Conservation (phyloP, 371 early-diverging fungal genomes). For the Mucor mucedo region DNA sequence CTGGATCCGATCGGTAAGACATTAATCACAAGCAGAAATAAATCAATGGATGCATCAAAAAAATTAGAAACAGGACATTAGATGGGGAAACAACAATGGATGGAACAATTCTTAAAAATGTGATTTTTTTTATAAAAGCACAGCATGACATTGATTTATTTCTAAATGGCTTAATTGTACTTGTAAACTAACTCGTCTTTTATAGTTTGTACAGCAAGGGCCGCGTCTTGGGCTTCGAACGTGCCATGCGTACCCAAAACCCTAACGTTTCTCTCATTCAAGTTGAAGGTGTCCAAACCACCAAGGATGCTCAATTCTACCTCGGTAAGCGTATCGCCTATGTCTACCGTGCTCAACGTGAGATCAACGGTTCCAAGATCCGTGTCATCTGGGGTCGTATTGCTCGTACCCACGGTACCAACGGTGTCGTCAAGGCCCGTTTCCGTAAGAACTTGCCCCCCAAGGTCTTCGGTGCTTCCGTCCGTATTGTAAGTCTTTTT, state of each 20-base stretch:
- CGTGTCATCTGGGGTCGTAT: constrained; percentile 98
- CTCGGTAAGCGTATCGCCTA: constrained; percentile 88
- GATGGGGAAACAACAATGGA: neutral
- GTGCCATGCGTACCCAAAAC: constrained; percentile 90
- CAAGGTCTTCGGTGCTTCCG: constrained; percentile 88
- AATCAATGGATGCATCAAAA: constrained; percentile 8
- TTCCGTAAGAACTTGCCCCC: constrained; percentile 97
- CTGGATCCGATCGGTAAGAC: constrained; percentile 34
- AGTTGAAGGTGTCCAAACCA: constrained; percentile 91
- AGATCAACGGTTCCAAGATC: constrained; percentile 90
- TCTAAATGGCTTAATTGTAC: too few species aligned
- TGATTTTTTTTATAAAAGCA: neutral
- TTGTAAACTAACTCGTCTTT: too few species aligned
- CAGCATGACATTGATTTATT: too few species aligned
- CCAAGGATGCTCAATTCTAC: constrained; percentile 89
- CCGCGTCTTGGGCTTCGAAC: constrained; percentile 93
- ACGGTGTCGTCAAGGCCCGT: constrained; percentile 95
- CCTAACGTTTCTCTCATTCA: constrained; percentile 90
- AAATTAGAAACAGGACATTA: neutral
- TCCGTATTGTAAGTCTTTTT: constrained; percentile 81
- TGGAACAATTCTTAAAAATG: neutral
- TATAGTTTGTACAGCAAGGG: constrained; percentile 96
- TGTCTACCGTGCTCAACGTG: constrained; percentile 88
- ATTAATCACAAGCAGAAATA: neutral
- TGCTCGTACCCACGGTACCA: constrained; percentile 94